Evolutionary conservation across 768 basidiomycete genomes (phyloP), one percentile per base, ranked within the genome.

Genomic region (Grammothele lineata): DNA sequence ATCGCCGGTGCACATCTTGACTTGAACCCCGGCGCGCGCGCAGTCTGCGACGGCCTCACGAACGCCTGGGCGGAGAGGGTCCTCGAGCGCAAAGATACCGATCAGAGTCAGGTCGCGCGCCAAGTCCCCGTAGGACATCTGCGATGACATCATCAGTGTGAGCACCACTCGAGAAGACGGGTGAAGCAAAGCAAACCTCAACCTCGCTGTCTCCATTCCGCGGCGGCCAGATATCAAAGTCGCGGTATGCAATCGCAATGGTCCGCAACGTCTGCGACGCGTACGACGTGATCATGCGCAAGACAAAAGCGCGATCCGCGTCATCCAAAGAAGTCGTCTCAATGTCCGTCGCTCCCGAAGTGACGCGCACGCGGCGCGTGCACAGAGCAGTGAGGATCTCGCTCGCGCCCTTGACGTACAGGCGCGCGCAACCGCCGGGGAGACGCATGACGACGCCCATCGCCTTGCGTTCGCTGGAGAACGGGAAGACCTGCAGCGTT

Each of bases 1-100:
- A 66, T 98, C 94, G 55, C 94, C 95, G 0, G 95, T 98, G 64
- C 92, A 95, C 93, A 97, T 99, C 71, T 95, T 97, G 70, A 98
- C 84, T 18, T 76, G 74, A 10, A 99, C 93, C 51, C 94, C 94
- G 33, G 96, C 95, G 41, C 72, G 76, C 58, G 82, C 82, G 61
- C 94, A 97, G 59, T 89, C 83, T 35, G 77, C 73, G 37, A 99
- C 95, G 14, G 95, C 92, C 9, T 92, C 78, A 15, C 80, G 80
- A 24, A 98, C 95, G 61, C 93, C 92, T 0, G 80, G 76, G 22
- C 95, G 87, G 4, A 99, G 77, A 37, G 94, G 96, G 62, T 99
- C 96, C 62, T 99, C 94, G 59, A 99, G 96, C 58, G 92, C 96
- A 48, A 83, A 81, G 55, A 99, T 88, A 36, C 81, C 87, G 50